phyloP scores from a whole-genome alignment of 108 stramenopile species.

The Cyclotella choctawhatcheeana region DNA sequence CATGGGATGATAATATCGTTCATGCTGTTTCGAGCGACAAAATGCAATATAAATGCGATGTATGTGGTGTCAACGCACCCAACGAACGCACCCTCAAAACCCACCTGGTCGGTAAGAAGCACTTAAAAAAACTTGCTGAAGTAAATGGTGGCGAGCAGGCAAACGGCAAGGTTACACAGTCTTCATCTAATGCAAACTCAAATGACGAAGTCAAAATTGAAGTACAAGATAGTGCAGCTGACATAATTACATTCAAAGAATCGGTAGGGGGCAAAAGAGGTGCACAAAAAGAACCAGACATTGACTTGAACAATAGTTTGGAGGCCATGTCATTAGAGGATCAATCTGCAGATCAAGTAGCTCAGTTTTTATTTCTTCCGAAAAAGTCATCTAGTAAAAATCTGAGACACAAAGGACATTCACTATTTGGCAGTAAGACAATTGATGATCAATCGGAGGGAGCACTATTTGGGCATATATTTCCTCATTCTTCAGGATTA shows the following conservation, averaged over 20 bases:
- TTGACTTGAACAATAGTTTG: not conserved
- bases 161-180: too few relatives aligned
- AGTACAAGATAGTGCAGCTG: not conserved
- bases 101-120: too few relatives aligned
- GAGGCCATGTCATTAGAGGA: not conserved
- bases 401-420: not conserved
- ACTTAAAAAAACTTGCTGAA: too few relatives aligned
- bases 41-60: too few relatives aligned
- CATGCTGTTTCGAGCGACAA: too few relatives aligned
- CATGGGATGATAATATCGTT: too few relatives aligned
- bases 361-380: not conserved
- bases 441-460: not conserved
- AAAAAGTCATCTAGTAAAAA: not conserved
- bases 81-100: too few relatives aligned
- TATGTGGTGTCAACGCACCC: too few relatives aligned
- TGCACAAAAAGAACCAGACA: not conserved
- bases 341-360: not conserved
- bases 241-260: not conserved
- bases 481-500: not conserved
- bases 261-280: not conserved
- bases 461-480: slow-evolving; percentile 12
- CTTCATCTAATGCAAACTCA: too few relatives aligned
- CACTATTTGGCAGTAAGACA: not conserved
- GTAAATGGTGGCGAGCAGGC: too few relatives aligned
- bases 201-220: not conserved